These are phyloP conservation scores for Sporothrix inflata DNA, from an alignment of 2,329 filamentous ascomycete species.

Conservation along the genomic window DNA sequence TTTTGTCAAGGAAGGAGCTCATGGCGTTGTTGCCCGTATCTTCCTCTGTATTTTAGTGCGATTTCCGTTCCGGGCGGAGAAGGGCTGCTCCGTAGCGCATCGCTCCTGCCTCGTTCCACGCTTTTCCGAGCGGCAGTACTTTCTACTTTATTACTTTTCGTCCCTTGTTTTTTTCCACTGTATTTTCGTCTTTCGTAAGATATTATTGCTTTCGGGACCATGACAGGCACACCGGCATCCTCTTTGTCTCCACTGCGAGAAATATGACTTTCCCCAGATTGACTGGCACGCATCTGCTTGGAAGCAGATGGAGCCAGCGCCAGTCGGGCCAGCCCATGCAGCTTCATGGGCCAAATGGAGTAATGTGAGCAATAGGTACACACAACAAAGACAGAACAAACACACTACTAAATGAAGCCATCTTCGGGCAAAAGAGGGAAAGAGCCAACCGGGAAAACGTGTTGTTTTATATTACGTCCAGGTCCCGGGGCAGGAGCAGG, in stretches of 20 bases:
- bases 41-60: conserved; percentile 4
- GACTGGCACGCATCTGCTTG: not conserved
- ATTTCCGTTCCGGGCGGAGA: not conserved
- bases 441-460: conserved; percentile 3
- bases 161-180: conserved; percentile 6
- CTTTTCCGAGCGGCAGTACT: not conserved
- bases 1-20: not conserved
- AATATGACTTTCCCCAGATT: conserved; percentile 3
- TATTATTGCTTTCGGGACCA: not conserved
- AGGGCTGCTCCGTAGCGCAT: conserved; percentile 1
- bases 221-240: not conserved
- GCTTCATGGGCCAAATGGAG: not conserved
- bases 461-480: not conserved
- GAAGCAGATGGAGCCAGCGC: too few relatives aligned
- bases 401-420: conserved; percentile 10
- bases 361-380: not conserved
- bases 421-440: not conserved
- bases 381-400: not conserved
- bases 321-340: conserved; percentile 3
- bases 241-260: not conserved
- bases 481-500: not conserved
- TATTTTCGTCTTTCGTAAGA: not conserved
- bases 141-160: not conserved
- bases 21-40: too few relatives aligned
- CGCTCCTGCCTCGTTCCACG: conserved; percentile 16